Base-by-base conservation (phyloP, 257 asterid genomes). In the Mentha longifolia region DNA sequence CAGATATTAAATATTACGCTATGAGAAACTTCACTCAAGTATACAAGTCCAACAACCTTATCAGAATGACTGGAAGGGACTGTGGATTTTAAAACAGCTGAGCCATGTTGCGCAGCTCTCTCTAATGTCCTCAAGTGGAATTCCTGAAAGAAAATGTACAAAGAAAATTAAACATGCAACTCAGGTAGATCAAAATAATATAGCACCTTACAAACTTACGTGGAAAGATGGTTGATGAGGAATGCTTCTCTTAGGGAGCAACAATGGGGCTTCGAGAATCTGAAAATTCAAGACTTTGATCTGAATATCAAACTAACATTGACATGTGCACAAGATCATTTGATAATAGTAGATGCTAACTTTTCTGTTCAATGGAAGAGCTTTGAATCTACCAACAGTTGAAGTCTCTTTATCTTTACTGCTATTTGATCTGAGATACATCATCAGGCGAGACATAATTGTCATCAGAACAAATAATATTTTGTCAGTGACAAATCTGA, bases 291-390 rank as follows among this genome's bases (percentile, higher is more conserved):
- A 20, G 67, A 67, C 25, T 68, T 33, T 65, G 37, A 63, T 37
- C 70, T 67, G 60, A 76, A 63, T 74, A 31, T 17, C 69, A 82
- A 67, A 71, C 71, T 39, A 72, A 33, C 59, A 73, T 57, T 50
- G 35, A 49, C 46, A 59, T 15, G 20, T 41, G 28, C 1, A 17
- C 56, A 68, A n/a, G 22, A 16, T 68, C 46, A 31, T 49, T 67
- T 30, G 39, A 39, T 35, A 45, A 13, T 17, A 49, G 64, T 28
- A 65, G 70, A 47, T 55, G 80, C 93, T 25, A 47, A 91, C 98
- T 84, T 89, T 93, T 91, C 83, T 87, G 72, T 93, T 93, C 51
- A 93, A 75, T 30, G 98, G 98, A 78, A 84, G 96, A 76, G 97
- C 97, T 81, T 82, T 93, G 82, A 93, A 93, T 87, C 82, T 81